Conservation (phyloP, 768 basidiomycete species). For the Trametes cingulata region DNA sequence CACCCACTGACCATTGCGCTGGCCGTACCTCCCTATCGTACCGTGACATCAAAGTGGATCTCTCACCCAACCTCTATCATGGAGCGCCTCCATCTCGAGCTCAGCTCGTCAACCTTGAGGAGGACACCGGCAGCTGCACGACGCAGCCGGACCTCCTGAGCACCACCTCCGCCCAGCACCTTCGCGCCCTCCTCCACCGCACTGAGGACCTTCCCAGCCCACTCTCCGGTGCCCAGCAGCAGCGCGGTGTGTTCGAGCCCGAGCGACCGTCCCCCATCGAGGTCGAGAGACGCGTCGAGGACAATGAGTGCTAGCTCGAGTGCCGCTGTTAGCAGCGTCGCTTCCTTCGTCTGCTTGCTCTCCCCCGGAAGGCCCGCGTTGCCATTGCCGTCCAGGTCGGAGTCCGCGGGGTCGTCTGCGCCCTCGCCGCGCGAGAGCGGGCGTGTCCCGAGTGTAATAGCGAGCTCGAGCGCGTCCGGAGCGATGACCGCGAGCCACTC, state of each 20-base stretch:
- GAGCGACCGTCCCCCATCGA: constrained; percentile 76
- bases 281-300: constrained; percentile 70
- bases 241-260: constrained; percentile 75
- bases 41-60: no score
- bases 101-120: constrained; percentile 74
- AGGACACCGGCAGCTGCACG: constrained; percentile 79
- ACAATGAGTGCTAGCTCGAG: constrained; percentile 78
- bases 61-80: constrained; percentile 47
- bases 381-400: not conserved
- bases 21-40: no score
- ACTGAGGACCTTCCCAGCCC: constrained; percentile 71
- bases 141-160: constrained; percentile 59
- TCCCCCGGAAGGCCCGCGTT: constrained; percentile 1
- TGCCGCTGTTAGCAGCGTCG: constrained; percentile 69
- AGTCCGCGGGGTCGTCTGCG: constrained; percentile 33
- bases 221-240: constrained; percentile 73
- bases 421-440: constrained; percentile 49
- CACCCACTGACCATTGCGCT: not conserved
- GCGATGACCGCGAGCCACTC: constrained; percentile 82
- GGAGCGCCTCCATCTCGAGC: constrained; percentile 64
- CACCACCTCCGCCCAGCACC: constrained; percentile 64
- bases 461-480: constrained; percentile 82
- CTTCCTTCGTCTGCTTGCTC: constrained; percentile 50
- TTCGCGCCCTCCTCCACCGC: constrained; percentile 64
- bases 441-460: constrained; percentile 72